Percentiles rank a stretch among this genome's conserved stretches.
These are phyloP conservation scores for Pseudocercospora eumusae DNA, from an alignment of 2,329 filamentous ascomycete genomes.

Conservation along the genomic window DNA sequence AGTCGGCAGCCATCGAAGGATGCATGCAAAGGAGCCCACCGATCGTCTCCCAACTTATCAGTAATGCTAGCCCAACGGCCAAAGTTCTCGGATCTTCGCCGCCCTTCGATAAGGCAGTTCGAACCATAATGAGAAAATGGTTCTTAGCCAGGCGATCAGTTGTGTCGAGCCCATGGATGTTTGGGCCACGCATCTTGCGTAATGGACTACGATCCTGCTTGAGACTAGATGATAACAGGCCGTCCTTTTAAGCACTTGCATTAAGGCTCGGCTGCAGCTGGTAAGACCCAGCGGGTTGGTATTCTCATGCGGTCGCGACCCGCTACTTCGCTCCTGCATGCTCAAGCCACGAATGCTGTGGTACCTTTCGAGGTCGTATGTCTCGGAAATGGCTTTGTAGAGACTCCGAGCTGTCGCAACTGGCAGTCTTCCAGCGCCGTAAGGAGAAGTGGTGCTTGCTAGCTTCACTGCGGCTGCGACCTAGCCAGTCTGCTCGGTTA, in stretches of 20 bases:
- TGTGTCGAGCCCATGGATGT: neutral
- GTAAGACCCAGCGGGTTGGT: neutral
- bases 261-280: neutral
- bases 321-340: slow-evolving; percentile 16
- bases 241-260: too few relatives aligned
- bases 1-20: neutral
- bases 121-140: slow-evolving; percentile 9
- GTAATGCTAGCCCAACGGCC: slow-evolving; percentile 6
- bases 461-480: slow-evolving; percentile 20
- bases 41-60: slow-evolving; percentile 11
- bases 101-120: neutral
- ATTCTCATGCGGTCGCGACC: neutral
- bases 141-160: slow-evolving; percentile 12
- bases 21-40: neutral
- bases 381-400: slow-evolving; percentile 19
- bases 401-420: slow-evolving; percentile 23
- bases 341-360: slow-evolving; percentile 23
- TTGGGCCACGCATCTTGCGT: neutral
- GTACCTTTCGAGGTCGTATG: slow-evolving; percentile 26
- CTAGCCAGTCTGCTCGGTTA: slow-evolving; percentile 23
- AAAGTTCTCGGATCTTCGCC: slow-evolving; percentile 2
- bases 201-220: too few relatives aligned
- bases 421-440: slow-evolving; percentile 17
- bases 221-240: too few relatives aligned
- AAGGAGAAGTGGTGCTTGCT: slow-evolving; percentile 13